phyloP scores from a whole-genome alignment of 345 rosid genomes.

The Alliaria petiolata region DNA sequence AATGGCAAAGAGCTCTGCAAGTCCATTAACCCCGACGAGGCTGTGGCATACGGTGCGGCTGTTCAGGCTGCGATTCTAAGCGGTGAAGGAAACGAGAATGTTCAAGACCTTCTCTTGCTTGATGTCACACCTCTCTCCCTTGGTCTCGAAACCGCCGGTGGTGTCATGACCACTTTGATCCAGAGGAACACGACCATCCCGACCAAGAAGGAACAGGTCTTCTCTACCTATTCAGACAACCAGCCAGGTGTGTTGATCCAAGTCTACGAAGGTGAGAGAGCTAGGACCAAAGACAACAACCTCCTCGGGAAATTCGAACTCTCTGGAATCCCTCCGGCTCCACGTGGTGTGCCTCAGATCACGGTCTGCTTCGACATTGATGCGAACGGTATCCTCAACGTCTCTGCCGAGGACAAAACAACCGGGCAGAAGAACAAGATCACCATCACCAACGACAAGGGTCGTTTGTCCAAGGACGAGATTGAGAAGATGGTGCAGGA shows the following conservation, averaged over 20 bases:
- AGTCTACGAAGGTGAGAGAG: constrained; percentile 40
- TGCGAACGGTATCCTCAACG: constrained; percentile 34
- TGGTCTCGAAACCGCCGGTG: constrained; percentile 37
- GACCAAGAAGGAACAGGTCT: constrained; percentile 33
- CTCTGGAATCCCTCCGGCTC: constrained; percentile 35
- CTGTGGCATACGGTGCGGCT: constrained; percentile 41
- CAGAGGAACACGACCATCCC: constrained; percentile 36
- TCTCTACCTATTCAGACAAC: constrained; percentile 35
- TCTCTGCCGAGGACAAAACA: constrained; percentile 49
- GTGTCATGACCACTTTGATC: constrained; percentile 36
- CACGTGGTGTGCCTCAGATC: constrained; percentile 37
- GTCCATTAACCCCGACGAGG: constrained; percentile 40
- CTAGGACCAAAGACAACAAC: constrained; percentile 39
- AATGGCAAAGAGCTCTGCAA: constrained; percentile 42
- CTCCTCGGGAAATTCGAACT: constrained; percentile 38
- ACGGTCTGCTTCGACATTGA: constrained; percentile 28
- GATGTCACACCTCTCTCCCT: constrained; percentile 38
- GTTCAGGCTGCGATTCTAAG: constrained; percentile 38
- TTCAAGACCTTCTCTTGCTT: constrained; percentile 35
- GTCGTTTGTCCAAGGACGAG: constrained; percentile 50
- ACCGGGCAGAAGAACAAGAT: constrained; percentile 57
- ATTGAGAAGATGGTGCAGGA: constrained; percentile 56
- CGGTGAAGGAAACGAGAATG: constrained; percentile 38
- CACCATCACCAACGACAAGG: constrained; percentile 51
- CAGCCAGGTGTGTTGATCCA: constrained; percentile 35